Conservation (phyloP, 2,329 filamentous ascomycete genomes). For the Talaromyces islandicus region DNA sequence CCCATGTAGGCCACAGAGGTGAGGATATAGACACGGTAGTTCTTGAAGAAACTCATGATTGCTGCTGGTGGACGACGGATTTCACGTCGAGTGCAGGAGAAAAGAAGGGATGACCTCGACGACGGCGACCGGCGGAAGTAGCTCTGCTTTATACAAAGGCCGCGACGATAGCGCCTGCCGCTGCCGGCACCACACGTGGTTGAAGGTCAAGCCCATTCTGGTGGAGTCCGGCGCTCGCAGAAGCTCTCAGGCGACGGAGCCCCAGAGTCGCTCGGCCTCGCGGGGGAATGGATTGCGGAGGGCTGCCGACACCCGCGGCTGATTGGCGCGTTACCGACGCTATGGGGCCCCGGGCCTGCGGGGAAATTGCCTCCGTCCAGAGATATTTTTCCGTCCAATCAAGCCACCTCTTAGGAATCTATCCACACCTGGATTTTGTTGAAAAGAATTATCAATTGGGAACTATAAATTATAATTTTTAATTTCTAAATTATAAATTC, state of each 20-base stretch:
- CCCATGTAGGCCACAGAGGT: conserved; percentile 39
- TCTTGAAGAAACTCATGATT: conserved; percentile 30
- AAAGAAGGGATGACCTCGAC: not conserved
- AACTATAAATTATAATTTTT: not conserved
- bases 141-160: not conserved
- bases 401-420: not conserved
- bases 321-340: not conserved
- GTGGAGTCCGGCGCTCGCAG: not conserved
- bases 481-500: too few species aligned
- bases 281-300: not conserved
- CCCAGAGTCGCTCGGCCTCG: not conserved
- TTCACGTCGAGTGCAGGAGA: not conserved
- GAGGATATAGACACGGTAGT: conserved; percentile 40
- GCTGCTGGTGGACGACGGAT: not conserved
- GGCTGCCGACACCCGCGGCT: conserved; percentile 4
- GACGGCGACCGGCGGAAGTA: not conserved
- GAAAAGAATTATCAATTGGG: too few species aligned
- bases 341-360: conserved; percentile 11
- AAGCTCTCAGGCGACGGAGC: not conserved
- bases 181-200: not conserved
- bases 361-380: conserved; percentile 13
- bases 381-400: conserved; percentile 16
- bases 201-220: not conserved
- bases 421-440: not conserved
- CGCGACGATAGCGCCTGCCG: too few species aligned